phyloP scores from a whole-genome alignment of 352 stramenopile species.

The Phytophthora macrochlamydospora region DNA sequence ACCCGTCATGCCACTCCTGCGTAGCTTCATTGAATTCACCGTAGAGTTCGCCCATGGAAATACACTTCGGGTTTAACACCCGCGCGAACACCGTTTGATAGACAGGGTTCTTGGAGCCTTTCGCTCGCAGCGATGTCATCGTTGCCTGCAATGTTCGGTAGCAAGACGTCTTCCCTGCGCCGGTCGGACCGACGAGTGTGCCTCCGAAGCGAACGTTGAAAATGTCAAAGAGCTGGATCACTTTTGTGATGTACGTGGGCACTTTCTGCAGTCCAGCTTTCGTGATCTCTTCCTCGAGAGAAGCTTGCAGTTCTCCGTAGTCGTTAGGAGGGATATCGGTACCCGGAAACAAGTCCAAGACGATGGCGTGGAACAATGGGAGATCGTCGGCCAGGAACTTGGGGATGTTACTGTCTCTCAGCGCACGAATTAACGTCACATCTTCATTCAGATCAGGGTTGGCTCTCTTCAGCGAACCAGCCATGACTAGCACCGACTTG shows the following conservation, averaged over 20 bases:
- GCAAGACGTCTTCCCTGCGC: constrained; percentile 86
- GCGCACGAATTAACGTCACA: constrained; percentile 88
- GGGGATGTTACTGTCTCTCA: constrained; percentile 94
- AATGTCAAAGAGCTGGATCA: constrained; percentile 95
- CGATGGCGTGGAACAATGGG: constrained; percentile 91
- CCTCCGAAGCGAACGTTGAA: constrained; percentile 94
- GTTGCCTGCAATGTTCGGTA: constrained; percentile 87
- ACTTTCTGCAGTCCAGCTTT: constrained; percentile 67
- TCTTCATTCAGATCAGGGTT: constrained; percentile 82
- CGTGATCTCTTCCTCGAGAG: constrained; percentile 61
- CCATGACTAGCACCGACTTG: constrained; percentile 94
- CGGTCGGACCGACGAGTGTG: constrained; percentile 88
- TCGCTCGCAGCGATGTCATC: constrained; percentile 82
- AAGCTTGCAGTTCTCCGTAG: constrained; percentile 82
- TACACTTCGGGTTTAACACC: constrained; percentile 89
- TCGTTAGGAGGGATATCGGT: constrained; percentile 85
- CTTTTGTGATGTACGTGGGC: constrained; percentile 90
- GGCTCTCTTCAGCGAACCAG: constrained; percentile 87
- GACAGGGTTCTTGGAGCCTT: constrained; percentile 70
- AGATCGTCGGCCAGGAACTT: constrained; percentile 95
- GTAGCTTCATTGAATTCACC: constrained; percentile 91
- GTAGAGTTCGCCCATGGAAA: constrained; percentile 85
- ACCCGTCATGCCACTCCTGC: constrained; percentile 87
- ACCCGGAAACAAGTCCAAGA: constrained; percentile 92
- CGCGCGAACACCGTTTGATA: constrained; percentile 77